Evolutionary conservation across 768 basidiomycete species (phyloP).

Genomic region (Termitomyces sp.): DNA sequence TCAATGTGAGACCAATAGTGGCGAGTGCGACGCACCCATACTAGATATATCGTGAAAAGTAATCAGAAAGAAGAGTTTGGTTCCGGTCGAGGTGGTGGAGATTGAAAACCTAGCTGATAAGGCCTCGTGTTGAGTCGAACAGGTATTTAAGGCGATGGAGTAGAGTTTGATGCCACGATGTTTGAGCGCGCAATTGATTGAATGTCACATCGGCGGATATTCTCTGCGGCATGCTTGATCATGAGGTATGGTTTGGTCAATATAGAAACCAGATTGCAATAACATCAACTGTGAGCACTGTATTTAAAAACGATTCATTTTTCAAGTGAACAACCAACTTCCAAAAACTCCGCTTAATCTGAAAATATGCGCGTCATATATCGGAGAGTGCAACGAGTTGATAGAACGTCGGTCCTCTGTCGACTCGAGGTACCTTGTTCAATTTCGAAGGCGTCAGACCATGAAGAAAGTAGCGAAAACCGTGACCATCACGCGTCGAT

Average conservation of each 20-base stretch:
- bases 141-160: background rate
- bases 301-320: background rate
- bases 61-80: background rate
- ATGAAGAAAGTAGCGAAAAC: background rate
- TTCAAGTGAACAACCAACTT: background rate
- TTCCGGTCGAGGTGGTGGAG: background rate
- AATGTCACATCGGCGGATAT: too few species aligned
- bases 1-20: background rate
- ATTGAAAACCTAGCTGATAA: background rate
- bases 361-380: background rate
- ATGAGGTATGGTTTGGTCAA: background rate
- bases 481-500: background rate
- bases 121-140: background rate
- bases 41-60: background rate
- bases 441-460: background rate
- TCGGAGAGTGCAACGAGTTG: background rate
- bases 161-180: background rate
- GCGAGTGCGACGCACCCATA: background rate
- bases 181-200: background rate
- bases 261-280: background rate
- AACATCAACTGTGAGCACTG: background rate
- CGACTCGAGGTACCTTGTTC: background rate
- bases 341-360: background rate
- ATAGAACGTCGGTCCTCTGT: background rate
- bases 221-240: background rate